These are phyloP conservation scores for Diddensiella santjacobensis DNA, from an alignment of 805 yeast species.

Conservation along the genomic window DNA sequence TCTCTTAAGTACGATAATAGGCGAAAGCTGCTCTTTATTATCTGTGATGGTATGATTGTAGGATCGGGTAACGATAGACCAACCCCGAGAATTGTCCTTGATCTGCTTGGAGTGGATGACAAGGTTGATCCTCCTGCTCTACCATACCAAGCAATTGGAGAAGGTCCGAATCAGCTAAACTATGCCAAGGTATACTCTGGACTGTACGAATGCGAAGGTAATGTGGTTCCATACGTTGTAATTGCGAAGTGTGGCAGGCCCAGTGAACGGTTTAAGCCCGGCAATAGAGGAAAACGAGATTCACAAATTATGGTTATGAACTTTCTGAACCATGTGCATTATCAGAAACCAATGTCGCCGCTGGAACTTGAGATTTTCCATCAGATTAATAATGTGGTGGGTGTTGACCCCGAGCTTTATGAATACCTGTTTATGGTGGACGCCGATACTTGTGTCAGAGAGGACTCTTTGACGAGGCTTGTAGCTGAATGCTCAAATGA, in stretches of 20 bases:
- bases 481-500: constrained; percentile 58
- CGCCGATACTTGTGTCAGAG: constrained; percentile 57
- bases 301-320: constrained; percentile 57
- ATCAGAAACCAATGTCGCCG: constrained; percentile 56
- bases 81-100: constrained; percentile 53
- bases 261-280: constrained; percentile 46
- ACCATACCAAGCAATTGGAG: constrained; percentile 58
- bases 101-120: constrained; percentile 42
- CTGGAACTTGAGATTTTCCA: constrained; percentile 53
- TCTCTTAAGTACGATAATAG: constrained; percentile 53
- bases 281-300: constrained; percentile 64
- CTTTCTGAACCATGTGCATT: constrained; percentile 55
- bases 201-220: constrained; percentile 52
- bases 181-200: constrained; percentile 64
- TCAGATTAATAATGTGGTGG: constrained; percentile 53
- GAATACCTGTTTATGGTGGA: constrained; percentile 57
- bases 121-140: constrained; percentile 48
- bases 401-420: constrained; percentile 57
- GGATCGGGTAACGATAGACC: constrained; percentile 57
- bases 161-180: constrained; percentile 55
- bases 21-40: constrained; percentile 50
- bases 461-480: constrained; percentile 53
- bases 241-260: constrained; percentile 58
- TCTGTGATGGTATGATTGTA: constrained; percentile 58
- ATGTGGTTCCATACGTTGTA: constrained; percentile 49